Percentiles rank a stretch among this genome's conserved stretches.
Evolutionary conservation across 2,329 filamentous ascomycete species (phyloP).

Genomic region (Colletotrichum sojae): DNA sequence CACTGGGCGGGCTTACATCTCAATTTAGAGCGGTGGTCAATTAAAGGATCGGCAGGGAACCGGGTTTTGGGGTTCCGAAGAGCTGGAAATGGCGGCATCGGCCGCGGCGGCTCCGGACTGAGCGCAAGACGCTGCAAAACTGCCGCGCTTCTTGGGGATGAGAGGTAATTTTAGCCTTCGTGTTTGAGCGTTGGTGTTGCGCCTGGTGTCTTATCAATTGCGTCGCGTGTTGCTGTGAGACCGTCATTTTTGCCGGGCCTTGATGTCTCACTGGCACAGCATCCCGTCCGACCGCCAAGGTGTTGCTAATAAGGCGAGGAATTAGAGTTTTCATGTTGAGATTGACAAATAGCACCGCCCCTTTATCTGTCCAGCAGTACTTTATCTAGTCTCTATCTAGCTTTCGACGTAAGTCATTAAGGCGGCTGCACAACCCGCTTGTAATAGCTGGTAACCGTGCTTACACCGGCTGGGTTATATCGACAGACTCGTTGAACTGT

Average conservation of each 20-base stretch:
- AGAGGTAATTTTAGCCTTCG: not conserved
- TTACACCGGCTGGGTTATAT: too few species aligned
- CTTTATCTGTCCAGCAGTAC: too few species aligned
- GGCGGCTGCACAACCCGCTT: too few species aligned
- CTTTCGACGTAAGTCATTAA: too few species aligned
- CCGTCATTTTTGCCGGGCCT: not conserved
- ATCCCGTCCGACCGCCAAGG: not conserved
- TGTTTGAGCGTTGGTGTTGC: not conserved
- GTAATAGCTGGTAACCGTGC: too few species aligned
- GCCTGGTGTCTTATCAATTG: not conserved
- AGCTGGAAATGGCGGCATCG: not conserved
- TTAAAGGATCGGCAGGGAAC: slow-evolving; percentile 12
- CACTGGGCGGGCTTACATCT: not conserved
- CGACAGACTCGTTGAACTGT: too few species aligned
- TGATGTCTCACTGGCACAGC: not conserved
- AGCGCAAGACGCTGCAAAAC: not conserved
- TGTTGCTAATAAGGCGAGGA: not conserved
- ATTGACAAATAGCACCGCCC: not conserved
- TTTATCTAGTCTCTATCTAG: too few species aligned
- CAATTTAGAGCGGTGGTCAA: not conserved
- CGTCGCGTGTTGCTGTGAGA: not conserved
- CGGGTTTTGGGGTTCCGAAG: slow-evolving; percentile 11
- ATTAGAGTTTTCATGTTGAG: not conserved
- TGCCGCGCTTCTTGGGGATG: not conserved
- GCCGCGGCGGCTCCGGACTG: not conserved